Evolutionary conservation across 345 rosid genomes (phyloP).

Genomic region (Pistacia atlantica): DNA sequence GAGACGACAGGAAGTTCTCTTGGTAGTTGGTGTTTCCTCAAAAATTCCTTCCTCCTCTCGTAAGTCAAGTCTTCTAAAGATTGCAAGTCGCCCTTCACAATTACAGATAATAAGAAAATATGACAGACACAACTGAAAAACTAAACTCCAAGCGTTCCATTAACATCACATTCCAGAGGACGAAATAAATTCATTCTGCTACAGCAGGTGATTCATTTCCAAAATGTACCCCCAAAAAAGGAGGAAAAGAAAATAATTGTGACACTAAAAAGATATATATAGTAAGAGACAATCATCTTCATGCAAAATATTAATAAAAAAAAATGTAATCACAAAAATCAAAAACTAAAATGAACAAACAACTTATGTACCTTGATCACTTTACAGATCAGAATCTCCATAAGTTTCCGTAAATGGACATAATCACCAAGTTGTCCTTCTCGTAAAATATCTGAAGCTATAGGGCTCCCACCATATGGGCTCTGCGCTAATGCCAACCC

Average conservation of each 20-base stretch:
- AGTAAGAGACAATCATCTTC: neutral
- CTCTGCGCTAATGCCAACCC: slow-evolving; percentile 90
- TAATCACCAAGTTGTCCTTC: slow-evolving; percentile 97
- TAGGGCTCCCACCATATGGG: slow-evolving; percentile 95
- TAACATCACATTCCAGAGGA: neutral
- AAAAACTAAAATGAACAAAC: neutral
- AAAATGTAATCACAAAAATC: neutral
- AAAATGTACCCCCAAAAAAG: neutral
- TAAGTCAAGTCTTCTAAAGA: slow-evolving; percentile 95
- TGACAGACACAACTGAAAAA: neutral
- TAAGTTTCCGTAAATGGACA: slow-evolving; percentile 70
- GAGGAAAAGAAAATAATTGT: neutral
- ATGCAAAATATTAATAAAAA: neutral
- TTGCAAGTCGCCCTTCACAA: slow-evolving; percentile 83
- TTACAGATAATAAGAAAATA: neutral
- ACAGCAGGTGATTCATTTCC: neutral
- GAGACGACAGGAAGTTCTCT: slow-evolving; percentile 83
- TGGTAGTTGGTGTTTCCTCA: slow-evolving; percentile 72
- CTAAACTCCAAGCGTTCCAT: neutral
- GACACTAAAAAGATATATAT: neutral
- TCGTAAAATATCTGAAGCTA: slow-evolving; percentile 93
- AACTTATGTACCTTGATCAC: slow-evolving; percentile 69
- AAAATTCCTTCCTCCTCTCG: slow-evolving; percentile 79
- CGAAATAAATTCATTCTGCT: neutral
- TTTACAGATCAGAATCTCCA: slow-evolving; percentile 90